Evolutionary conservation across 768 basidiomycete species (phyloP), one percentile per base, ranked within the genome.

Genomic region (Cyclocybe aegerita): DNA sequence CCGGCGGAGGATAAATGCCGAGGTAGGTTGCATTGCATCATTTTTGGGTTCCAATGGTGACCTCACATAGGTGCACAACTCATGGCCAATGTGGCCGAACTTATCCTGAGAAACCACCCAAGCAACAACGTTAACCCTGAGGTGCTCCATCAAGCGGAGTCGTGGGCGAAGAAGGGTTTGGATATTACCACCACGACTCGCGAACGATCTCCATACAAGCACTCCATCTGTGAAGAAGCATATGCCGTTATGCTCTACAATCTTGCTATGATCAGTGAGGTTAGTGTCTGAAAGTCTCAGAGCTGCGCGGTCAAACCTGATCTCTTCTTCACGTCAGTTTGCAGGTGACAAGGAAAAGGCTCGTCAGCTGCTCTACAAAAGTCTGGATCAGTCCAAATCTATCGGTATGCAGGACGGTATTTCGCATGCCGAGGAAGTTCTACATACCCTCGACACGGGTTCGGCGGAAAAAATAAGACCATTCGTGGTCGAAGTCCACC

Each of bases 181-280:
- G 68, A 70, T 7, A 57, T 72, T 8, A 64, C 65, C 12, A 61
- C 57, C 38, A 49, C 63, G 5, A 59, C 65, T 11, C 60, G 62
- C 55, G 70, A 60, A 50, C 61, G 52, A 3, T 53, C 62, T 0
- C 49, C 38, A 14, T 55, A 54, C 49, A 57, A 61, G 48, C 57
- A 52, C 31, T 65, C 70, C 7, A 65, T 70, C 0, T 88, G 85
- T 53, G 81, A 85, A 45, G 69, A 76, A 36, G 79, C 78, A 0
- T 74, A 80, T 43, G 80, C 79, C 3, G 80, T 79, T 2, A 71
- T 79, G 35, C 61, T 85, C n/a, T 86, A 78, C 56, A 87, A 88
- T 52, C 64, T 85, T 37, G 85, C 78, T 15, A 74, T 78, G 40
- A 56, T 86, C 46, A 71, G 78, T 8, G 79, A 83, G 68, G 76